These are phyloP conservation scores for Rhodotorula kratochvilovae DNA, from an alignment of 768 basidiomycete species.

Conservation along the genomic window DNA sequence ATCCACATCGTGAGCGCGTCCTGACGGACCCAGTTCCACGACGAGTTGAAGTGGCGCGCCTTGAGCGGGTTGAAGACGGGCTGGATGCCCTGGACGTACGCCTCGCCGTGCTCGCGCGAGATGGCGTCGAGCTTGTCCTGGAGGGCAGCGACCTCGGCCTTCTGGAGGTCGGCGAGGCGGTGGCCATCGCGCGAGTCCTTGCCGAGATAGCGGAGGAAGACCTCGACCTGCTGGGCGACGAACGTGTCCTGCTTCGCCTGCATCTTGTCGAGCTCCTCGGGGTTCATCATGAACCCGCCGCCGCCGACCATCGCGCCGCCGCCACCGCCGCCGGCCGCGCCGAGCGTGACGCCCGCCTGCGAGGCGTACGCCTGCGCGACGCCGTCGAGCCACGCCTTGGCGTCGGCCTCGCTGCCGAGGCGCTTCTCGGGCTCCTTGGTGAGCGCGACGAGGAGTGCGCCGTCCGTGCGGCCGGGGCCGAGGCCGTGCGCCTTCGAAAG, in stretches of 20 bases:
- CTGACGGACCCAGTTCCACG: conserved; percentile 99
- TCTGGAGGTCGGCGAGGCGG: conserved; percentile 80
- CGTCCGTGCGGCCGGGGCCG: conserved; percentile 83
- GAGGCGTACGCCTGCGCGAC: conserved; percentile 81
- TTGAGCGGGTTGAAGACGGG: conserved; percentile 92
- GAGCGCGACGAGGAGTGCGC: conserved; percentile 80
- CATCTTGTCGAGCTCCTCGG: conserved; percentile 97
- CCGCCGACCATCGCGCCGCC: conserved; percentile 59
- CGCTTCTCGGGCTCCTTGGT: conserved; percentile 93
- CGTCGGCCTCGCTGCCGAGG: conserved; percentile 81
- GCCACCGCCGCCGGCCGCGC: conserved; percentile 63
- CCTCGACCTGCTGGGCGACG: conserved; percentile 84
- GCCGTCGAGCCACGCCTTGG: conserved; percentile 85
- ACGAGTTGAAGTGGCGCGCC: conserved; percentile 95
- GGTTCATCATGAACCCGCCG: conserved; percentile 88
- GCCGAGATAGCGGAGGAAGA: conserved; percentile 93
- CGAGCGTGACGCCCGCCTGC: conserved; percentile 75
- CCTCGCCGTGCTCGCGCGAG: conserved; percentile 83
- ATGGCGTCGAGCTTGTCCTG: conserved; percentile 86
- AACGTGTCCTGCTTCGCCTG: conserved; percentile 87
- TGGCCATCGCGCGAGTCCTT: conserved; percentile 90
- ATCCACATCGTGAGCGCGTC: conserved; percentile 92
- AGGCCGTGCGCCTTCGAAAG: conserved; percentile 91
- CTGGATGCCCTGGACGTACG: conserved; percentile 89
- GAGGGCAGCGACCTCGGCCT: conserved; percentile 63